Conservation (phyloP, 305 asterid species). For the Stenogyne calaminthoides region DNA sequence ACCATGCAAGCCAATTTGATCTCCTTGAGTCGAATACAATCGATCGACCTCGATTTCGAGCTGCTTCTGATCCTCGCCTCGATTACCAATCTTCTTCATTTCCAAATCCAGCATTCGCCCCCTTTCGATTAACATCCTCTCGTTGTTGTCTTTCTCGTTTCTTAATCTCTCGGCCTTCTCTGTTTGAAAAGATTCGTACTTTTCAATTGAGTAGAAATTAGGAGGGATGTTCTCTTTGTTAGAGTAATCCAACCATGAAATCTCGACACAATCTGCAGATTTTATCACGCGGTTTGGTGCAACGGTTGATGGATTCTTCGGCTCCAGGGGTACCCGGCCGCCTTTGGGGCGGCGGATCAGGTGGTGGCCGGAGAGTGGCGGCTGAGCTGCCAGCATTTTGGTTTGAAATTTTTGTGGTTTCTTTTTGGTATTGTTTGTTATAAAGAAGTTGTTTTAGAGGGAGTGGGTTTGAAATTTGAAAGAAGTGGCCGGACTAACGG, state of each 20-base stretch:
- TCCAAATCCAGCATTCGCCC: slow-evolving; percentile 51
- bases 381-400: slow-evolving; percentile 52
- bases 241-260: slow-evolving; percentile 32
- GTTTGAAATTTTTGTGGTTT: neutral
- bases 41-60: slow-evolving; percentile 92
- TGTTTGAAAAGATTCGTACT: slow-evolving; percentile 11
- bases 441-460: slow-evolving; percentile 6
- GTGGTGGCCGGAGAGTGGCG: slow-evolving; percentile 44
- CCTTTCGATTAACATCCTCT: slow-evolving; percentile 53
- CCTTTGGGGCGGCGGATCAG: slow-evolving; percentile 36
- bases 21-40: slow-evolving; percentile 68
- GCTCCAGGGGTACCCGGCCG: slow-evolving; percentile 61
- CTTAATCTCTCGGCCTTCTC: slow-evolving; percentile 66
- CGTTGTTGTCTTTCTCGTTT: slow-evolving; percentile 56
- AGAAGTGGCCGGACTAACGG: slow-evolving; percentile 40
- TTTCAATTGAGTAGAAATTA: slow-evolving; percentile 24
- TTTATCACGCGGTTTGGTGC: slow-evolving; percentile 7
- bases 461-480: slow-evolving; percentile 47
- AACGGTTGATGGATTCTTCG: slow-evolving; percentile 40
- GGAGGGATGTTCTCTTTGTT: slow-evolving; percentile 72
- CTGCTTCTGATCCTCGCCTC: slow-evolving; percentile 74
- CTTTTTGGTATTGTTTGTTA: neutral
- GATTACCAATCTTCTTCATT: slow-evolving; percentile 49
- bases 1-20: slow-evolving; percentile 75
- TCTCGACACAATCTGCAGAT: slow-evolving; percentile 16